phyloP scores from a whole-genome alignment of 2,329 filamentous ascomycete genomes.

The Trichoderma sp. region DNA sequence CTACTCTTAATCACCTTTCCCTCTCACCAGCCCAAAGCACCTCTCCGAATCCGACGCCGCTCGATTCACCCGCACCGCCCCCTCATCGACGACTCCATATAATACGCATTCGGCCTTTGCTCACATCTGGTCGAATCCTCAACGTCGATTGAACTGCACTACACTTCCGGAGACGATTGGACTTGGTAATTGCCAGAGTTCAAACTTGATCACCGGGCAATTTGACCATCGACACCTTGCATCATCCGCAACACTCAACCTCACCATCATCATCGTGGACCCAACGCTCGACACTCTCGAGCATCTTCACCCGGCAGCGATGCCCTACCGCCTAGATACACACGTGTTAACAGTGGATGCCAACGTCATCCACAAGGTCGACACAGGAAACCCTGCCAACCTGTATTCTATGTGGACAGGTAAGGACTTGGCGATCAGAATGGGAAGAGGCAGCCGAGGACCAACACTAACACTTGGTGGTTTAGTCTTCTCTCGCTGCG shows the following conservation, averaged over 20 bases:
- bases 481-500: constrained; percentile 88
- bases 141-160: constrained; percentile 13
- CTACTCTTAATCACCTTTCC: background rate
- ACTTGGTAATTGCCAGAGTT: constrained; percentile 12
- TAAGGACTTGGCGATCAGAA: constrained; percentile 46
- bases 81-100: constrained; percentile 3
- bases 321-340: constrained; percentile 81
- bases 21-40: background rate
- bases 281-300: constrained; percentile 38
- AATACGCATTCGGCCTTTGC: constrained; percentile 6
- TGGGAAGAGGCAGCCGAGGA: background rate
- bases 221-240: background rate
- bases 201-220: constrained; percentile 7
- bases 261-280: constrained; percentile 19
- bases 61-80: constrained; percentile 1
- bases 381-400: constrained; percentile 88
- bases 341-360: constrained; percentile 90
- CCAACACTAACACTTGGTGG: constrained; percentile 1
- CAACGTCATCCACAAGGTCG: constrained; percentile 89
- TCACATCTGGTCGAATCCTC: background rate
- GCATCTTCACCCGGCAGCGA: constrained; percentile 45
- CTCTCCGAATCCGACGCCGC: constrained; percentile 6
- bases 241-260: background rate
- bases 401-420: constrained; percentile 97
- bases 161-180: constrained; percentile 22